phyloP scores from a whole-genome alignment of 1,284 basidiomycete genomes.

The Leccinum subfulvum region DNA sequence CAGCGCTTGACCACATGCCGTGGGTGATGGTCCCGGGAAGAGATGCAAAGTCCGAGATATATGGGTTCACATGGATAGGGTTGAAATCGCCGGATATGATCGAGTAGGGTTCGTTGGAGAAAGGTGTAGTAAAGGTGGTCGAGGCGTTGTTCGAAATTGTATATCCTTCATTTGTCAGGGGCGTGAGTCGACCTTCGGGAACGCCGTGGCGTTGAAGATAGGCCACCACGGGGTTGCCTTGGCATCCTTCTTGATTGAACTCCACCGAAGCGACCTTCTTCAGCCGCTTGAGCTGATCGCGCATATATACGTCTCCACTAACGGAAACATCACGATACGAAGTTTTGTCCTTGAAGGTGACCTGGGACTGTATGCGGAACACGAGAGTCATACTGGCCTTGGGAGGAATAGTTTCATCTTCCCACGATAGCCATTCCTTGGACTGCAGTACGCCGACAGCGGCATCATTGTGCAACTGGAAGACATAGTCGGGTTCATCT shows the following conservation, averaged over 20 bases:
- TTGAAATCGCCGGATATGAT: slow-evolving; percentile 96
- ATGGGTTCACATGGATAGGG: slow-evolving; percentile 98
- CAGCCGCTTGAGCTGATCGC: slow-evolving; percentile 82
- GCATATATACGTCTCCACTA: slow-evolving; percentile 81
- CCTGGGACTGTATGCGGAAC: slow-evolving; percentile 85
- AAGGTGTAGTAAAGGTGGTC: slow-evolving; percentile 72
- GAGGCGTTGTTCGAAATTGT: slow-evolving; percentile 63
- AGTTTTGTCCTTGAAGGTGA: slow-evolving; percentile 89
- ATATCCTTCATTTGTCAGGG: slow-evolving; percentile 86
- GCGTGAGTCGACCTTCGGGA: slow-evolving; percentile 72
- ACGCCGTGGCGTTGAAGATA: slow-evolving; percentile 91
- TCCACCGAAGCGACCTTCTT: slow-evolving; percentile 87
- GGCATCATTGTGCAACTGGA: slow-evolving; percentile 76
- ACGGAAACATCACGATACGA: slow-evolving; percentile 84
- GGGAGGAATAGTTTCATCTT: slow-evolving; percentile 78
- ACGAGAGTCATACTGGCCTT: slow-evolving; percentile 80
- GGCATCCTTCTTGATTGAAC: slow-evolving; percentile 82
- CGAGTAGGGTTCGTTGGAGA: slow-evolving; percentile 94
- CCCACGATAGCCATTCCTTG: slow-evolving; percentile 99
- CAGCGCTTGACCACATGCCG: slow-evolving; percentile 95
- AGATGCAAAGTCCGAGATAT: slow-evolving; percentile 92
- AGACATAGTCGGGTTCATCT: slow-evolving; percentile 85
- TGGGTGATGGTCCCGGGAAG: slow-evolving; percentile 97
- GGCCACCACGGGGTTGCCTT: slow-evolving; percentile 91
- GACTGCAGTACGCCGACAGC: slow-evolving; percentile 88